A percentile compares a stretch with the other conserved stretches of the same genome.
These are phyloP conservation scores for Diplodia seriata DNA, from an alignment of 2,329 filamentous ascomycete species.

Conservation along the genomic window DNA sequence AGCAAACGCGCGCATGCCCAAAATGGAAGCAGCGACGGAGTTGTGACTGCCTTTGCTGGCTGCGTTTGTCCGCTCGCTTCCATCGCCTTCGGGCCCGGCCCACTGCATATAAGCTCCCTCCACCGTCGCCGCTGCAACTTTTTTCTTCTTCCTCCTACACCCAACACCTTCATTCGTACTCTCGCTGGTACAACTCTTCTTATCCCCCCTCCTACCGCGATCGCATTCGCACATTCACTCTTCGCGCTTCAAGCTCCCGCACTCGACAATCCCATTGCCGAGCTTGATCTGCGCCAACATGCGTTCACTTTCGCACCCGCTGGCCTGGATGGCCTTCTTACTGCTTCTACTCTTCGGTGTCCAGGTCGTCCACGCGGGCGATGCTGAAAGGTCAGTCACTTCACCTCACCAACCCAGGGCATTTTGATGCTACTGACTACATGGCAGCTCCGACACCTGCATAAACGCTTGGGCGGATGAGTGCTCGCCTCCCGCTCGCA, in stretches of 20 bases:
- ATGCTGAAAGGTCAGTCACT: background rate
- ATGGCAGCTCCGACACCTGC: background rate
- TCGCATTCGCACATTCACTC: slow-evolving; percentile 7
- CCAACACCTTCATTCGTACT: slow-evolving; percentile 2
- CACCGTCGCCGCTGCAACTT: background rate
- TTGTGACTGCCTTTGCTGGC: background rate
- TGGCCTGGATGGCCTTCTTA: slow-evolving; percentile 5
- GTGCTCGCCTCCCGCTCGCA: background rate
- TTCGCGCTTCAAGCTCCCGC: background rate
- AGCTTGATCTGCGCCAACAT: slow-evolving; percentile 5
- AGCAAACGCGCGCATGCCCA: background rate
- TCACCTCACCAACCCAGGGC: too few species aligned
- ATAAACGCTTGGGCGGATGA: background rate
- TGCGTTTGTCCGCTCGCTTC: slow-evolving; percentile 3
- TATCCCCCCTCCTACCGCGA: background rate
- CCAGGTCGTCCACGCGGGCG: background rate
- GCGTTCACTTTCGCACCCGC: slow-evolving; percentile 13
- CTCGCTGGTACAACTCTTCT: background rate
- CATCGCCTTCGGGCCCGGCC: background rate
- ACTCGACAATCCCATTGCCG: background rate
- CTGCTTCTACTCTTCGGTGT: slow-evolving; percentile 9
- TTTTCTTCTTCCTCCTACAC: background rate
- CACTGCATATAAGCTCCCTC: background rate
- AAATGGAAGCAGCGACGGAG: background rate
- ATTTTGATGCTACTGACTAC: slow-evolving; percentile 3